Evolutionary conservation across 176 grass and related monocot genomes (phyloP), one percentile per base, ranked within the genome.

Genomic region (Cymbopogon citratus): DNA sequence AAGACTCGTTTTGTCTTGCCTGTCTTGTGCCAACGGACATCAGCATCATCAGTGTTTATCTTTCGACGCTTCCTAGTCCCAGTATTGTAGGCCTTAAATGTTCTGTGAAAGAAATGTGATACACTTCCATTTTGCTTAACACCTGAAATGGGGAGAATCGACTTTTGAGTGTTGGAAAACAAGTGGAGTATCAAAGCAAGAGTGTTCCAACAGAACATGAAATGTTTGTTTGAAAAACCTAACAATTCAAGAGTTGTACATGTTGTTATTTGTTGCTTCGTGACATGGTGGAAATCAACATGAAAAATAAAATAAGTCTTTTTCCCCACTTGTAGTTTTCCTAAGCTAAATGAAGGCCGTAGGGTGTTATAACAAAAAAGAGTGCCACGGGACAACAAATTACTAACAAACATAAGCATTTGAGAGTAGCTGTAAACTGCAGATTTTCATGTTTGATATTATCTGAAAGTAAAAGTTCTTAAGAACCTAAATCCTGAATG

Each of bases 1-100:
- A 90, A 72, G 74, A 98, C 89, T 64, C 91, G 88, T 69, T 91
- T 98, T 66, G 92, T 98, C 82, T 95, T 98, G 48, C 96, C 96
- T 9, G 96, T 98, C 80, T 98, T 98, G 80, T 98, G 96, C 96
- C 96, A 98, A 81, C 90, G 92, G 43, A 98, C 90, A 91, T 93
- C 90, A 0, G 82, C 82, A 74, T 92, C 76, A 64, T 71, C 71
- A 25, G 81, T 89, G 56, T 87, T 93, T 93, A 98, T 98, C 87
- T 95, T 98, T 69, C 96, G 82, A 75, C 96, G 84, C 76, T 98
- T 98, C 74, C 92, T 89, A 40, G 79, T 98, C 27, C 96, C 96
- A 66, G 92, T 98, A 79, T 83, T 98, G 79, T 98, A 98, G 9
- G 96, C 96, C 73, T 95, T 98, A 79, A 93, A 95, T 59, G 96